Percentiles rank a stretch among this genome's conserved stretches.
Evolutionary conservation across 306 rosid genomes (phyloP).

Genomic region (Lathyrus aphaca): DNA sequence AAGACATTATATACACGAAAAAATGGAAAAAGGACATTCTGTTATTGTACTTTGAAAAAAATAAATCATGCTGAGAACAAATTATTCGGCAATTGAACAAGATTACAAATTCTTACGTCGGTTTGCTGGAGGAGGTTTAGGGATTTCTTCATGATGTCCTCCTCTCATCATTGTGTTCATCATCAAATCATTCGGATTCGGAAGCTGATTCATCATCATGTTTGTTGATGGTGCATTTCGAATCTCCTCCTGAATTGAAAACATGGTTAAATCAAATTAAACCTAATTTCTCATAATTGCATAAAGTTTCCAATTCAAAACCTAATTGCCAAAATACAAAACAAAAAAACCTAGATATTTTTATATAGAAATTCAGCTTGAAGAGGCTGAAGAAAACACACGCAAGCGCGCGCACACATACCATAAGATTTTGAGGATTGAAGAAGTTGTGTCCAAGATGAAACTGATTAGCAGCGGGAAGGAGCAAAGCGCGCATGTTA

Average conservation of each 20-base stretch:
- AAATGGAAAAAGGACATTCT: neutral
- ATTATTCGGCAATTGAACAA: neutral
- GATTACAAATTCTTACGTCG: slow-evolving; percentile 63
- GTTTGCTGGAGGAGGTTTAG: slow-evolving; percentile 71
- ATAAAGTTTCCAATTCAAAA: neutral
- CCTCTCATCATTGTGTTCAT: slow-evolving; percentile 58
- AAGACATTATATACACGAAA: neutral
- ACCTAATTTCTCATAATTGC: neutral
- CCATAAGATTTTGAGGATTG: slow-evolving; percentile 77
- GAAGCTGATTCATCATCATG: slow-evolving; percentile 59
- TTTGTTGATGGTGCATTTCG: slow-evolving; percentile 66
- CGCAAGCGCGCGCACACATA: slow-evolving; percentile 7
- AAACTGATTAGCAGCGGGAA: slow-evolving; percentile 68
- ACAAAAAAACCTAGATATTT: slow-evolving; percentile 12
- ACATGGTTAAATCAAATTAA: neutral
- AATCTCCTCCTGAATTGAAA: slow-evolving; percentile 72
- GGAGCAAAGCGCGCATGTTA: slow-evolving; percentile 73
- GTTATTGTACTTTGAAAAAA: neutral
- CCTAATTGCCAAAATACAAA: neutral
- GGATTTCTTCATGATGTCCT: slow-evolving; percentile 61
- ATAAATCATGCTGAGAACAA: neutral
- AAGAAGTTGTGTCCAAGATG: slow-evolving; percentile 70
- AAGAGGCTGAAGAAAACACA: no score
- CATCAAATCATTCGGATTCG: slow-evolving; percentile 54
- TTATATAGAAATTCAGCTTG: neutral